A percentile compares a stretch with the other conserved stretches of the same genome.
Evolutionary conservation across 1,284 basidiomycete species (phyloP).

Genomic region (Cutaneotrichosporon cavernicola): DNA sequence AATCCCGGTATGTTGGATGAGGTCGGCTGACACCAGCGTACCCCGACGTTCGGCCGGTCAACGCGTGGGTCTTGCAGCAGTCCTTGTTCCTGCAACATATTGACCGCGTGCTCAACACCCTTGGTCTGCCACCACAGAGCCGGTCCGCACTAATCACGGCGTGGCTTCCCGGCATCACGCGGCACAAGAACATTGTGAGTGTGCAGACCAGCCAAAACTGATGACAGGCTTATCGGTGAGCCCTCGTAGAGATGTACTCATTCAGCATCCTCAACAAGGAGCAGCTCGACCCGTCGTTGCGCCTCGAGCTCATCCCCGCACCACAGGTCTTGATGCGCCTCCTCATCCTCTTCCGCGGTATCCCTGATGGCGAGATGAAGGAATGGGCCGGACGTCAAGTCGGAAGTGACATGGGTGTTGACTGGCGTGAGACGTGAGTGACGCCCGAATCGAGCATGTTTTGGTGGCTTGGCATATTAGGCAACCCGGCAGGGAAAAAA

Average conservation of each 20-base stretch:
- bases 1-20: conserved; percentile 36
- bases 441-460: not conserved
- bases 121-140: conserved; percentile 44
- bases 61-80: conserved; percentile 43
- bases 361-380: conserved; percentile 42
- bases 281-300: conserved; percentile 37
- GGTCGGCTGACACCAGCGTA: conserved; percentile 29
- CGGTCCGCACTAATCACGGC: conserved; percentile 44
- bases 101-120: conserved; percentile 38
- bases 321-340: conserved; percentile 42
- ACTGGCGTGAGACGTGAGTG: conserved; percentile 47
- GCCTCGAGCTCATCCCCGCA: conserved; percentile 39
- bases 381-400: conserved; percentile 41
- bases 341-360: conserved; percentile 45
- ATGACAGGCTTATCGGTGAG: conserved; percentile 37
- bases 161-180: conserved; percentile 45
- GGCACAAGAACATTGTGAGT: conserved; percentile 47
- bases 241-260: conserved; percentile 5
- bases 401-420: conserved; percentile 42
- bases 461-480: not conserved
- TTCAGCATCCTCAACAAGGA: conserved; percentile 39
- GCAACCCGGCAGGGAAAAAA: not conserved
- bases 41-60: conserved; percentile 43
- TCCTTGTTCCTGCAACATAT: conserved; percentile 47
- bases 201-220: not conserved